phyloP scores from a whole-genome alignment of 225 moss, liverwort and hornwort species.

The Physcomitrellopsis africana region DNA sequence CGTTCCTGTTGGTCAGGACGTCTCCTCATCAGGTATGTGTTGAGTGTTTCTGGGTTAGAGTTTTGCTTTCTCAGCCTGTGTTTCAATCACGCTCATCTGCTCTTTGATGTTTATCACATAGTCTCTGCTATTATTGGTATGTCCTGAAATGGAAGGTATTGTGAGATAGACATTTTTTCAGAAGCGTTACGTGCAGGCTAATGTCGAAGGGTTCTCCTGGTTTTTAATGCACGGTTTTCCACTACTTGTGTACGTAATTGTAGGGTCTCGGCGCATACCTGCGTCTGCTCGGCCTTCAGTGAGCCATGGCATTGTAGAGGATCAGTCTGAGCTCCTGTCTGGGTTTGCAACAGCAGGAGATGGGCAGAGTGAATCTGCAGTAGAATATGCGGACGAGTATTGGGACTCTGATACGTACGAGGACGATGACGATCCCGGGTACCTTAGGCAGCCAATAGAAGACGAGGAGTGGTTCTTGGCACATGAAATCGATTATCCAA shows the following conservation, averaged over 20 bases:
- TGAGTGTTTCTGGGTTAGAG: neutral
- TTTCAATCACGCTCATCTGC: neutral
- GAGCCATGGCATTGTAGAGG: constrained; percentile 71
- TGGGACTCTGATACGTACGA: constrained; percentile 99
- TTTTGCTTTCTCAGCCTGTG: constrained; percentile 5
- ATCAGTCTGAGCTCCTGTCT: constrained; percentile 89
- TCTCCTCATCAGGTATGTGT: constrained; percentile 78
- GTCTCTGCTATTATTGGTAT: constrained; percentile 11
- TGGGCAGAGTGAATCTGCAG: constrained; percentile 86
- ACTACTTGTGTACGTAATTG: constrained; percentile 42
- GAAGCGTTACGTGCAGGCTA: constrained; percentile 17
- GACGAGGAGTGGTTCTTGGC: constrained; percentile 99
- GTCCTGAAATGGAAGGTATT: constrained; percentile 21
- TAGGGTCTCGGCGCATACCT: constrained; percentile 41
- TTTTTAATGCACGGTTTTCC: constrained; percentile 44
- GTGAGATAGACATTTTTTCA: constrained; percentile 8
- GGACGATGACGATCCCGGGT: constrained; percentile 97
- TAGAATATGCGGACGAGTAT: constrained; percentile 87
- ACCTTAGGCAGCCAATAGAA: constrained; percentile 89
- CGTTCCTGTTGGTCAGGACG: constrained; percentile 94
- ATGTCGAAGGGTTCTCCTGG: neutral
- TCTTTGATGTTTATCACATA: constrained; percentile 5
- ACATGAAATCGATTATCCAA: constrained; percentile 96
- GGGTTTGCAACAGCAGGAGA: constrained; percentile 91
- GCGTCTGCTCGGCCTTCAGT: constrained; percentile 30